These are phyloP conservation scores for Phytopythium kandeliae DNA, from an alignment of 352 stramenopile species.

Conservation along the genomic window DNA sequence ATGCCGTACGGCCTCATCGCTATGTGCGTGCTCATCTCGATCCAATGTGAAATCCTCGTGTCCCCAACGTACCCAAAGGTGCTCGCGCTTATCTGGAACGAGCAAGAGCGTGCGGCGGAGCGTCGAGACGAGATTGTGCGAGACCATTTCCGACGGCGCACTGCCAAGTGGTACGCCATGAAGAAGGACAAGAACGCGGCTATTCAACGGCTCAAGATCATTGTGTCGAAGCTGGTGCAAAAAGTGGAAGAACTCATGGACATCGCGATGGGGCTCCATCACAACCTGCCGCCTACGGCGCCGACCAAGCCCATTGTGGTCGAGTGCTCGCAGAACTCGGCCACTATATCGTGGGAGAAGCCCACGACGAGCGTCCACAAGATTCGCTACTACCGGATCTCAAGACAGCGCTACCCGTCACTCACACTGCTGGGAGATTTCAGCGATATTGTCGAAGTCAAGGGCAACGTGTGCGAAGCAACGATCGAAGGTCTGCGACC, in stretches of 20 bases:
- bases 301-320: constrained; percentile 47
- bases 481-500: constrained; percentile 76
- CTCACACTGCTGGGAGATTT: constrained; percentile 81
- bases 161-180: constrained; percentile 64
- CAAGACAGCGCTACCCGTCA: constrained; percentile 71
- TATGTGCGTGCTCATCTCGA: constrained; percentile 77
- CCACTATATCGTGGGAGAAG: constrained; percentile 67
- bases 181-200: constrained; percentile 84
- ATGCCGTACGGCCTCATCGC: constrained; percentile 65
- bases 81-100: constrained; percentile 34
- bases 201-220: constrained; percentile 80
- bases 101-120: constrained; percentile 36
- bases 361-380: constrained; percentile 62
- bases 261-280: constrained; percentile 77
- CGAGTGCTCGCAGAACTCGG: constrained; percentile 66
- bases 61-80: constrained; percentile 59
- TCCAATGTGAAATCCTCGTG: constrained; percentile 76
- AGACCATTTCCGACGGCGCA: constrained; percentile 58
- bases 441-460: constrained; percentile 71
- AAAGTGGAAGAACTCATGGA: constrained; percentile 89
- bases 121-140: constrained; percentile 62
- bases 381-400: constrained; percentile 81
- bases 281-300: constrained; percentile 80
- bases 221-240: constrained; percentile 84
- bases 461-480: constrained; percentile 37